Evolutionary conservation across 2,329 filamentous ascomycete genomes (phyloP).

Genomic region (Fusarium protoensiforme): DNA sequence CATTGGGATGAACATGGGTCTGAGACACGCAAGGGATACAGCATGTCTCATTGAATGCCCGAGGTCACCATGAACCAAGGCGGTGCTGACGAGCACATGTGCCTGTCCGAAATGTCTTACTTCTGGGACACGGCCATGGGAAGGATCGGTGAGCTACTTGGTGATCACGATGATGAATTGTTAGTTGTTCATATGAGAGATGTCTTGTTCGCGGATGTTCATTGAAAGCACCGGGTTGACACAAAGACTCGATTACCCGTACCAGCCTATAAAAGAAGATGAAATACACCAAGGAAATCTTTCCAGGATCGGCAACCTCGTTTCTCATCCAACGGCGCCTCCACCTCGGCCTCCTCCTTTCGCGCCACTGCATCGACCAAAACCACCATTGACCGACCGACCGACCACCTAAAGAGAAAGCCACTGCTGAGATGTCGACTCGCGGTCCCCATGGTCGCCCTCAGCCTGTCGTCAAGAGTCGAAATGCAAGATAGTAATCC

Average conservation of each 20-base stretch:
- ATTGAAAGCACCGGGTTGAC: background rate
- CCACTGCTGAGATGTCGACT: background rate
- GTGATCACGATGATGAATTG: background rate
- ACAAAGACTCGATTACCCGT: background rate
- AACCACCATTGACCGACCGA: background rate
- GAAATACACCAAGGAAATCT: background rate
- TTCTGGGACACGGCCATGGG: background rate
- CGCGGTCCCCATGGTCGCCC: background rate
- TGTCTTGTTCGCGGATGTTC: background rate
- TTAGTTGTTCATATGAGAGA: background rate
- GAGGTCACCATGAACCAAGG: conserved; percentile 12
- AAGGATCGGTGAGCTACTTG: background rate
- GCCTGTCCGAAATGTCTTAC: conserved; percentile 10
- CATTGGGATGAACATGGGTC: conserved; percentile 10
- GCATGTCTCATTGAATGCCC: conserved; percentile 6
- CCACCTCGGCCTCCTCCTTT: too few relatives aligned
- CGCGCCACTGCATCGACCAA: too few relatives aligned
- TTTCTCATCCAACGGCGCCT: too few relatives aligned
- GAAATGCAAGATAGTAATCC: background rate
- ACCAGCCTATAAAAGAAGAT: background rate
- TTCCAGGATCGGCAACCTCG: too few relatives aligned
- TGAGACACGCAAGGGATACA: conserved; percentile 31
- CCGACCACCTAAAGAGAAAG: background rate
- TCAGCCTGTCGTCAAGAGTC: background rate
- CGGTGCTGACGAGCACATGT: background rate